phyloP scores from a whole-genome alignment of 192 early-diverging fungal species.

The Mortierella antarctica region DNA sequence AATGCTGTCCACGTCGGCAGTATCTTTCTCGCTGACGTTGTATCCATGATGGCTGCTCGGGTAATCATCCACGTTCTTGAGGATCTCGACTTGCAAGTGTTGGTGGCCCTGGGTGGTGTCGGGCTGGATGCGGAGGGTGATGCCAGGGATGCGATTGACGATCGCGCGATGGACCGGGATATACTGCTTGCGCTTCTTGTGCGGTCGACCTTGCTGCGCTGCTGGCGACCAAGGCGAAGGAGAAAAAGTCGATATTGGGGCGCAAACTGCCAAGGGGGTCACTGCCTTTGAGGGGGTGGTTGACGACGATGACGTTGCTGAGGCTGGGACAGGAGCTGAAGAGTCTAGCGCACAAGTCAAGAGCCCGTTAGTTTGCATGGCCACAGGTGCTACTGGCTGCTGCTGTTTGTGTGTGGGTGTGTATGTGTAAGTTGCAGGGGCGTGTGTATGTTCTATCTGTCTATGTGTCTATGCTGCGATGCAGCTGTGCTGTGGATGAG shows the following conservation, averaged over 20 bases:
- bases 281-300: neutral
- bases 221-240: neutral
- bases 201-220: constrained; percentile 1
- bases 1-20: neutral
- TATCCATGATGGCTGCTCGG: neutral
- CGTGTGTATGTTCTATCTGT: neutral
- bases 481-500: constrained; percentile 1
- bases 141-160: constrained; percentile 45
- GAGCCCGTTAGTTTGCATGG: neutral
- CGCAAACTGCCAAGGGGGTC: neutral
- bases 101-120: constrained; percentile 12
- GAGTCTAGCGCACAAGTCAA: neutral
- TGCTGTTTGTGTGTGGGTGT: no score
- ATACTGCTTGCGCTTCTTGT: constrained; percentile 49
- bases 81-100: constrained; percentile 40
- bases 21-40: neutral
- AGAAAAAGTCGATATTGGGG: neutral
- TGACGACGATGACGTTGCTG: constrained; percentile 3
- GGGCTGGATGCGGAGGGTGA: constrained; percentile 44
- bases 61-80: constrained; percentile 43
- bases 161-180: constrained; percentile 41
- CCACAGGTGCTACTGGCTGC: constrained; percentile 8
- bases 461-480: no score
- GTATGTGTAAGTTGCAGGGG: constrained; percentile 12
- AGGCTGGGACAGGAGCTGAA: neutral